These are phyloP conservation scores for Amanita jacksonii DNA, from an alignment of 768 basidiomycete species.

Conservation along the genomic window DNA sequence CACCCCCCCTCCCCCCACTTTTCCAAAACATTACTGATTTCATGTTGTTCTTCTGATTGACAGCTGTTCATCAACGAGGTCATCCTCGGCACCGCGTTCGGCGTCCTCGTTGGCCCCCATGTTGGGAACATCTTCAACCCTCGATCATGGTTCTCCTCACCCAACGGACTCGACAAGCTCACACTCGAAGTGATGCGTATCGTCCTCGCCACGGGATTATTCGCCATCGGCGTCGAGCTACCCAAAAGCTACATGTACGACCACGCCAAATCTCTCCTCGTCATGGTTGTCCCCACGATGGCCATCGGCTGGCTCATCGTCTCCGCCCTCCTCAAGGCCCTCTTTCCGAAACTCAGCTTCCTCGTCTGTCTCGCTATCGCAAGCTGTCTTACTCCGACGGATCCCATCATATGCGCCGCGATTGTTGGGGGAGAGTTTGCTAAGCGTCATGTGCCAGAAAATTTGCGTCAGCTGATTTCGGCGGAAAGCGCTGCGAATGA, in stretches of 20 bases:
- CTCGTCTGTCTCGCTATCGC: constrained; percentile 79
- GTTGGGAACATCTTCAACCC: constrained; percentile 67
- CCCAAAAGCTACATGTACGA: constrained; percentile 76
- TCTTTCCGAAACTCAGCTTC: constrained; percentile 67
- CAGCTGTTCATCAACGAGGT: constrained; percentile 90
- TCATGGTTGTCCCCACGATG: constrained; percentile 78
- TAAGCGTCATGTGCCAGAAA: constrained; percentile 53
- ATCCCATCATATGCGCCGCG: constrained; percentile 85
- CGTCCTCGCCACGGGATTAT: constrained; percentile 84
- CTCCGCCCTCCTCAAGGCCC: constrained; percentile 50
- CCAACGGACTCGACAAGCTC: constrained; percentile 38
- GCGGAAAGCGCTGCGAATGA: constrained; percentile 95
- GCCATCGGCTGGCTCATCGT: constrained; percentile 75
- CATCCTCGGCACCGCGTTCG: constrained; percentile 73
- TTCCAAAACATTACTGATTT: too few species aligned
- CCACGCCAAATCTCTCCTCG: constrained; percentile 60
- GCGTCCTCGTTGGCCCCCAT: constrained; percentile 61
- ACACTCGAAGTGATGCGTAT: constrained; percentile 82
- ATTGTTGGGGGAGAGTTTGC: constrained; percentile 69
- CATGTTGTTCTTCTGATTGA: too few species aligned
- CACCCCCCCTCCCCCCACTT: too few species aligned
- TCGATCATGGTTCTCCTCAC: constrained; percentile 44
- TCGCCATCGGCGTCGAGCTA: constrained; percentile 91
- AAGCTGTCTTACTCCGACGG: constrained; percentile 88
- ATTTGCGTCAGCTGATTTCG: constrained; percentile 71